A percentile compares a stretch with the other conserved stretches of the same genome.
Evolutionary conservation across 306 rosid genomes (phyloP).

Genomic region (Crotalaria pallida): DNA sequence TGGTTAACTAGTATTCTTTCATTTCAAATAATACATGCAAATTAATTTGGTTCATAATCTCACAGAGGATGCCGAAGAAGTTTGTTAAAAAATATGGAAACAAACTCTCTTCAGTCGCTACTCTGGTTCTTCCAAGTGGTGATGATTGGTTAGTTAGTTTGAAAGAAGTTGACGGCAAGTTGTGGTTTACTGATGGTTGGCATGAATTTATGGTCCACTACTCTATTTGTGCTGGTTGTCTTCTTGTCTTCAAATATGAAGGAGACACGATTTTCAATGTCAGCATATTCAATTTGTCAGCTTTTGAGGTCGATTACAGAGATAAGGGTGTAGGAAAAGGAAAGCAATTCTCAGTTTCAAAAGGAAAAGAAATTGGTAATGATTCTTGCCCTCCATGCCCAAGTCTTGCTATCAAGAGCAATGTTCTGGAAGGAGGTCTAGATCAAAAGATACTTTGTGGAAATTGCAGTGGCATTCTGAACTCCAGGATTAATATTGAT

Average conservation of each 20-base stretch:
- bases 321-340: background rate
- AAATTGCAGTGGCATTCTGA: background rate
- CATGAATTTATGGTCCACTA: background rate
- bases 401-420: background rate
- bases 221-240: background rate
- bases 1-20: background rate
- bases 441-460: background rate
- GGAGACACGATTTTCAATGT: background rate
- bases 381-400: background rate
- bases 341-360: background rate
- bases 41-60: background rate
- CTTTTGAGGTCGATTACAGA: background rate
- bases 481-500: background rate
- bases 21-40: background rate
- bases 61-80: background rate
- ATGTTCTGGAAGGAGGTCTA: background rate
- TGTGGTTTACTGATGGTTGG: slow-evolving; percentile 11
- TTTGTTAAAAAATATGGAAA: background rate
- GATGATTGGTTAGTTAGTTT: background rate
- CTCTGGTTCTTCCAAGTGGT: background rate
- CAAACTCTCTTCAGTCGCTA: background rate
- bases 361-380: background rate
- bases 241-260: slow-evolving; percentile 14
- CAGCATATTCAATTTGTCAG: slow-evolving; percentile 2
- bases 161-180: background rate